A percentile compares a stretch with the other conserved stretches of the same genome.
phyloP scores from a whole-genome alignment of 2,329 filamentous ascomycete genomes.

The Colletotrichum gloeosporioides region DNA sequence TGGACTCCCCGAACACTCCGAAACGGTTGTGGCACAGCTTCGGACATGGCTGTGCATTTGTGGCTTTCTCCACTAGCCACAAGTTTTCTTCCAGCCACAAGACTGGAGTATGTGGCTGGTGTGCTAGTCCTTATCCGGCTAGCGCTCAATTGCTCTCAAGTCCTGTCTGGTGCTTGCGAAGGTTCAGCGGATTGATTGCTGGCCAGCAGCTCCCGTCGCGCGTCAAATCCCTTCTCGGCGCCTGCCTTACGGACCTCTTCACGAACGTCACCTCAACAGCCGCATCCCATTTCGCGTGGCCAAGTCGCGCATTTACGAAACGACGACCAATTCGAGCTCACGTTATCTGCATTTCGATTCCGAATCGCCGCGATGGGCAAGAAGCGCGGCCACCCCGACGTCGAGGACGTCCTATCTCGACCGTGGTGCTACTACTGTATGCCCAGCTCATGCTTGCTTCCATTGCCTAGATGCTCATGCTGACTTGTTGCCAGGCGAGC shows the following conservation, averaged over 20 bases:
- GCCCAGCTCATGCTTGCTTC: slow-evolving; percentile 24
- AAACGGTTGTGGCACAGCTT: neutral
- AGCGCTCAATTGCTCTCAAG: slow-evolving; percentile 1
- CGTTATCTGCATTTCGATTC: neutral
- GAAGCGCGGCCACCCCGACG: slow-evolving; percentile 82
- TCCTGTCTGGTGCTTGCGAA: neutral
- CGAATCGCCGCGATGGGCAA: slow-evolving; percentile 70
- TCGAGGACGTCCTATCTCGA: slow-evolving; percentile 86
- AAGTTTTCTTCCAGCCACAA: neutral
- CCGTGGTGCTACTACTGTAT: slow-evolving; percentile 98
- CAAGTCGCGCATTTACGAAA: neutral
- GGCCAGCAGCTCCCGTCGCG: neutral
- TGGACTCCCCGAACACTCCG: neutral
- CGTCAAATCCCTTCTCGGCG: slow-evolving; percentile 20
- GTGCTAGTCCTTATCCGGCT: neutral
- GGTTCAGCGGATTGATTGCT: slow-evolving; percentile 11
- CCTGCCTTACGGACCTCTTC: neutral
- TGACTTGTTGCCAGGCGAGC: slow-evolving; percentile 65
- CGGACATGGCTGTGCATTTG: neutral
- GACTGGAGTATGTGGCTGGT: neutral
- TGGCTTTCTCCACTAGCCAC: neutral
- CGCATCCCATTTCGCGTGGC: neutral
- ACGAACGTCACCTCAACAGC: neutral
- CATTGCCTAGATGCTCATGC: neutral
- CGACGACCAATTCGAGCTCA: neutral